Evolutionary conservation across 2,329 filamentous ascomycete genomes (phyloP), one percentile per base, ranked within the genome.

Genomic region (Clonostachys rosea): DNA sequence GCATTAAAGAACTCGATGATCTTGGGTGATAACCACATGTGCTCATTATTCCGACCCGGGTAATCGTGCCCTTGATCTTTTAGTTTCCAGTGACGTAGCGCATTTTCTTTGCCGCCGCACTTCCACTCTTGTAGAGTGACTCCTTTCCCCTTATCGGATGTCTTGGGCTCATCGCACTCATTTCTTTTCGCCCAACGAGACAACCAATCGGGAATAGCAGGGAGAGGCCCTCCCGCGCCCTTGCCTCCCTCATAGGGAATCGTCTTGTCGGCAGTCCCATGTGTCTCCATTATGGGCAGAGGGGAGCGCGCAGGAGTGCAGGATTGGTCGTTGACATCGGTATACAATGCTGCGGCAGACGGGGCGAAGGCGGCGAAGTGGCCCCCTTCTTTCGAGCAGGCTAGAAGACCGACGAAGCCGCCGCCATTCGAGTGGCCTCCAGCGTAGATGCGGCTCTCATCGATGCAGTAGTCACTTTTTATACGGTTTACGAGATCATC

Each of bases 391-490:
- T 56, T 49, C 49, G 63, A 67, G 55, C 73, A 76, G 2, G 73
- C 72, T 34, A 76, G 59, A 1, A 65, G 68, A 33, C 69, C 67
- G 34, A 76, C 64, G 54, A 76, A 76, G 5, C 71, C 73, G 35
- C 67, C 71, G 18, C 74, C 73, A 49, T 70, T 75, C 4, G 73
- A 76, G 50, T 70, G 57, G 14, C 73, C 74, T 6, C 66, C 68
- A 4, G 70, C 73, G 53, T 73, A 76, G 10, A 76, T 61, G 7
- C 65, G 63, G 20, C 60, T 56, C 30, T 66, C 63, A 45, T 76
- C 71, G 17, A 76, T 59, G 52, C 69, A 74, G 43, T 68, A 69
- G 8, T 56, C 60, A 4, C 45, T 46, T 11, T 68, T 61, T 9
- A 74, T 41, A 44, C 71, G 64, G 17, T 52, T 54, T 20, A 77